These are phyloP conservation scores for Backusella mclennaniae DNA, from an alignment of 192 early-diverging fungal species.

Conservation along the genomic window DNA sequence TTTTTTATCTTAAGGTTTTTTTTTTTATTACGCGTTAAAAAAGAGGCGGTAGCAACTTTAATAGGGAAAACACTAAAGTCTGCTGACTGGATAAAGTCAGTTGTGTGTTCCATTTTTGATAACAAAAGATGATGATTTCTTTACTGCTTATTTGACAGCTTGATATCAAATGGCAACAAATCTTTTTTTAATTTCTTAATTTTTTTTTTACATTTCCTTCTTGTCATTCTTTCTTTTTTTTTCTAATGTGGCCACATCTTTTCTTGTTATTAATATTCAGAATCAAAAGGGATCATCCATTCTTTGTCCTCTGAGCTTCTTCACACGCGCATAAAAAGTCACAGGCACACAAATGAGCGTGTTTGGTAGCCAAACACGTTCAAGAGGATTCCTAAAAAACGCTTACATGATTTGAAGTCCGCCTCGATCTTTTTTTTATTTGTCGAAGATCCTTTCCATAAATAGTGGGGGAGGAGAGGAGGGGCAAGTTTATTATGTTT, in stretches of 20 bases:
- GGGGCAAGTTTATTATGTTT: conserved; percentile 1
- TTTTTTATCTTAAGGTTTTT: neutral
- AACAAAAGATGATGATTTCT: neutral
- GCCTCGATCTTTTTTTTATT: neutral
- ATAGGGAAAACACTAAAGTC: neutral
- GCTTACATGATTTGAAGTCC: neutral
- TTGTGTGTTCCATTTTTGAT: neutral
- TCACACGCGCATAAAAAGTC: conserved; percentile 9
- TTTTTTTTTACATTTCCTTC: neutral
- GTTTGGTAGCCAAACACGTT: neutral
- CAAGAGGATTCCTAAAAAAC: neutral
- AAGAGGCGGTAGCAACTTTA: neutral
- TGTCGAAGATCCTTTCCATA: conserved; percentile 8
- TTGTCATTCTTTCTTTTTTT: neutral
- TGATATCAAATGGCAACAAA: neutral
- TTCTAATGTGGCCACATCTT: neutral
- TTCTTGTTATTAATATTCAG: neutral
- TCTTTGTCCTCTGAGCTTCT: conserved; percentile 8
- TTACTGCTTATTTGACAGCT: conserved; percentile 3
- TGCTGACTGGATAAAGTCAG: neutral
- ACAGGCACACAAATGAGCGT: neutral
- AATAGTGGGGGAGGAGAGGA: neutral
- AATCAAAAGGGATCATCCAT: neutral
- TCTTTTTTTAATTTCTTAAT: neutral
- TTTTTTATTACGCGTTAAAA: neutral